Percentiles rank a stretch among this genome's conserved stretches.
phyloP scores from a whole-genome alignment of 2,329 filamentous ascomycete genomes.

The Aureobasidium sp. region DNA sequence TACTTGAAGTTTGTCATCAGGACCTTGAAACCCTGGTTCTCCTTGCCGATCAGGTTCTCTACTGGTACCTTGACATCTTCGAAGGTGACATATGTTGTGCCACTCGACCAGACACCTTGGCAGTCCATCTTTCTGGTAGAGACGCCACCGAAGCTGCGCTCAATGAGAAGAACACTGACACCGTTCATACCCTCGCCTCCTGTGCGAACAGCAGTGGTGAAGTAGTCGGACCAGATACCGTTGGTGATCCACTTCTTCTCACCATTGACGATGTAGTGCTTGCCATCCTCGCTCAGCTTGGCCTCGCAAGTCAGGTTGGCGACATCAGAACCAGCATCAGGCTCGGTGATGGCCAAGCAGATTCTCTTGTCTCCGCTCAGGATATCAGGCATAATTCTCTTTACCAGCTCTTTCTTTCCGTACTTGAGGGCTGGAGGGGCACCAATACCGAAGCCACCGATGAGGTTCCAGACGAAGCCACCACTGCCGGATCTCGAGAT shows the following conservation, averaged over 20 bases:
- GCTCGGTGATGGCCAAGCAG: constrained; percentile 94
- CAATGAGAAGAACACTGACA: constrained; percentile 82
- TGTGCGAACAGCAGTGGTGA: constrained; percentile 92
- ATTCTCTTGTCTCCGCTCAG: constrained; percentile 92
- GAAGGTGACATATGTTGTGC: constrained; percentile 95
- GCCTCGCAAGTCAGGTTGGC: constrained; percentile 94
- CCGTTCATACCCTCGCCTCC: constrained; percentile 84
- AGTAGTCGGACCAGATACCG: constrained; percentile 86
- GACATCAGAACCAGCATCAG: constrained; percentile 86
- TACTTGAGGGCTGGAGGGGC: constrained; percentile 88
- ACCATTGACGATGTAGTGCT: constrained; percentile 98
- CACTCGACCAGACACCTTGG: constrained; percentile 91
- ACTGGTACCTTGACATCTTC: constrained; percentile 99
- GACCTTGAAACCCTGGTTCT: constrained; percentile 96
- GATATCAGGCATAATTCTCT: constrained; percentile 82
- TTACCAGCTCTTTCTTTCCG: constrained; percentile 72
- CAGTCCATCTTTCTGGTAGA: constrained; percentile 95
- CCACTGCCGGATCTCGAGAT: constrained; percentile 80
- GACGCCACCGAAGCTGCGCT: constrained; percentile 75
- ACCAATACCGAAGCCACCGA: constrained; percentile 92
- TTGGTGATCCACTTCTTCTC: constrained; percentile 99
- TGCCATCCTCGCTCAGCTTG: constrained; percentile 88
- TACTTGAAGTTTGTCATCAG: constrained; percentile 91
- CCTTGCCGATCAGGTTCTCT: constrained; percentile 96
- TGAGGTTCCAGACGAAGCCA: constrained; percentile 92